Base-by-base conservation (phyloP, 1,284 basidiomycete genomes). In the Tetrapyrgos nigripes region DNA sequence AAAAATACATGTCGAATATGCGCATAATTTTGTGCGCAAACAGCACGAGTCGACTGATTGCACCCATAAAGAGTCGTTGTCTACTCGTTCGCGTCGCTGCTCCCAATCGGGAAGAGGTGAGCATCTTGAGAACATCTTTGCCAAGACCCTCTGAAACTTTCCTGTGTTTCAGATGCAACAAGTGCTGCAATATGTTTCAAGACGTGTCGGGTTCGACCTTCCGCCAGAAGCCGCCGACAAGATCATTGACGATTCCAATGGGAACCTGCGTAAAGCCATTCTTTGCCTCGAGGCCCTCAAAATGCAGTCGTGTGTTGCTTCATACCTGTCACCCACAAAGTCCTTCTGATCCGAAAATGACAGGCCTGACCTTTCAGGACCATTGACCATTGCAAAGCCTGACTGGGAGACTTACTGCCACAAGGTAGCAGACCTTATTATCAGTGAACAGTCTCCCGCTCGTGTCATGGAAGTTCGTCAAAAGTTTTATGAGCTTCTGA, bases 361-460 rank as follows among this genome's bases (percentile, higher is more conserved):
- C 33, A 87, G 92, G 62, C 86, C 92, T 44, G 89, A 94, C 72
- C 79, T 96, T 48, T 83, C 83, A 23, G 89, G 91, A 50, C 79
- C 88, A 33, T 74, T 96, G 51, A 82, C 86, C 40, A 92, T 95
- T 51, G 94, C 96, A 14, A 95, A 97, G 75, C 96, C 97, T 13
- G 97, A 99, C 70, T 99, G 97, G 97, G 97, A 99, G 75, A 92
- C 91, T n/a, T 99, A 98, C 72, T 96, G 95, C 66, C 82, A 89
- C 65, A 94, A 96, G 72, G 91, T 98, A 13, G 96, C 93, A n/a
- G 94, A 97, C 71, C 74, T 93, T 68, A 97, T 99, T 66, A 78
- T 98, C n/a, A 83, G 87, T 64, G 94, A 98, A 68, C 97, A 98
- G 75, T 87, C 89, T n/a, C 95, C 97, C 13, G 87, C 91, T 59